A percentile compares a stretch with the other conserved stretches of the same genome.
These are phyloP conservation scores for Blastobotrys serpentis DNA, from an alignment of 1,139 yeast genomes.

Conservation along the genomic window DNA sequence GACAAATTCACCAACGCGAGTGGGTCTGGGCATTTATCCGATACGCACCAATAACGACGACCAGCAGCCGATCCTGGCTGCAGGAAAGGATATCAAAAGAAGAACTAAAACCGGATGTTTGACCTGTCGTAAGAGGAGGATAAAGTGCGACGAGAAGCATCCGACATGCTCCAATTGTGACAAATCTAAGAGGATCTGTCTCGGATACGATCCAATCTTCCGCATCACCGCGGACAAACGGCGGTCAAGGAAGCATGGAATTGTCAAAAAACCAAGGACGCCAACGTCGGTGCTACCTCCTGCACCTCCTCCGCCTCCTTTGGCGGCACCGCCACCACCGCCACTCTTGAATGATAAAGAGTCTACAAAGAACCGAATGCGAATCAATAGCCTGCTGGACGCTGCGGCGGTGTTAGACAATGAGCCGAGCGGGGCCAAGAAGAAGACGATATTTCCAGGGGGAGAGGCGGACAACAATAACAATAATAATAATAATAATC, in stretches of 20 bases:
- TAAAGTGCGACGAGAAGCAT: constrained; percentile 69
- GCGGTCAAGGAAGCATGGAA: constrained; percentile 14
- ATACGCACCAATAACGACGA: constrained; percentile 1
- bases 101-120: constrained; percentile 74
- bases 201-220: constrained; percentile 55
- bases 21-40: constrained; percentile 15
- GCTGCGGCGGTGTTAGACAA: constrained; percentile 32
- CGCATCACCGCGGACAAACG: constrained; percentile 25
- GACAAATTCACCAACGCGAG: constrained; percentile 10
- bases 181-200: constrained; percentile 64
- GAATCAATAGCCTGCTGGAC: constrained; percentile 32
- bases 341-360: constrained; percentile 12
- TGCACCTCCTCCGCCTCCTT: neutral
- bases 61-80: constrained; percentile 24
- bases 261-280: constrained; percentile 6
- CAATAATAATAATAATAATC: too few relatives aligned
- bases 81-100: constrained; percentile 35
- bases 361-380: constrained; percentile 25
- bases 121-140: constrained; percentile 69
- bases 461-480: too few relatives aligned
- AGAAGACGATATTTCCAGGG: neutral
- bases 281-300: constrained; percentile 3
- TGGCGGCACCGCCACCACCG: constrained; percentile 10
- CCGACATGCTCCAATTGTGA: constrained; percentile 75
- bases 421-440: neutral